Evolutionary conservation across 768 basidiomycete genomes (phyloP).

Genomic region (Tulasnella sp.): DNA sequence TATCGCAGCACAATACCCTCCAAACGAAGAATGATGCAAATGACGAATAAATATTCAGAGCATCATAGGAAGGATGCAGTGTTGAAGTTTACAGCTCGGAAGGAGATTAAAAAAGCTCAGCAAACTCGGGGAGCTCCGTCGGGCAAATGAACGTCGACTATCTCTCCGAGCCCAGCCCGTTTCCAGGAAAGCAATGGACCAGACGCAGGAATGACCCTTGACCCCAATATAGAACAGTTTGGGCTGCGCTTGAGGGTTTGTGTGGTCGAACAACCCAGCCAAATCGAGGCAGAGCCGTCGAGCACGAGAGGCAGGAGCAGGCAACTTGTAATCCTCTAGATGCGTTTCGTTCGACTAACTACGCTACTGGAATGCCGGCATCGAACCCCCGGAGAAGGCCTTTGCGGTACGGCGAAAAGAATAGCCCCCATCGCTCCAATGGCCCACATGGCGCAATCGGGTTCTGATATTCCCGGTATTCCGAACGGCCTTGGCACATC

Average conservation of each 20-base stretch:
- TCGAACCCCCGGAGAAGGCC: neutral
- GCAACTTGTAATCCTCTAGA: neutral
- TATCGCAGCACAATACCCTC: neutral
- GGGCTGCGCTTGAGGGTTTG: neutral
- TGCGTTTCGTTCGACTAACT: neutral
- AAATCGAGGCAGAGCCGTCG: neutral
- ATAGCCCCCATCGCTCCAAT: neutral
- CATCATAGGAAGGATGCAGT: neutral
- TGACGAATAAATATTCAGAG: neutral
- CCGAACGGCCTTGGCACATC: neutral
- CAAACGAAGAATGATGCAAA: neutral
- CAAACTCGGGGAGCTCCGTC: neutral
- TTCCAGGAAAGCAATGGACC: neutral
- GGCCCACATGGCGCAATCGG: neutral
- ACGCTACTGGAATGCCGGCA: neutral
- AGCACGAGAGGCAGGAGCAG: neutral
- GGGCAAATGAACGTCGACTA: neutral
- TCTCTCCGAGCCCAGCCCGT: neutral
- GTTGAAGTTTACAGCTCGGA: neutral
- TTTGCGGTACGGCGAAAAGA: neutral
- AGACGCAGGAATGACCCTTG: neutral
- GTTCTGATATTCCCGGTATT: neutral
- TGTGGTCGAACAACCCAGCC: neutral
- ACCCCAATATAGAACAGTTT: neutral
- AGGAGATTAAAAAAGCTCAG: neutral